Evolutionary conservation across 2,329 filamentous ascomycete species (phyloP).

Genomic region (Rachicladosporium sp.): DNA sequence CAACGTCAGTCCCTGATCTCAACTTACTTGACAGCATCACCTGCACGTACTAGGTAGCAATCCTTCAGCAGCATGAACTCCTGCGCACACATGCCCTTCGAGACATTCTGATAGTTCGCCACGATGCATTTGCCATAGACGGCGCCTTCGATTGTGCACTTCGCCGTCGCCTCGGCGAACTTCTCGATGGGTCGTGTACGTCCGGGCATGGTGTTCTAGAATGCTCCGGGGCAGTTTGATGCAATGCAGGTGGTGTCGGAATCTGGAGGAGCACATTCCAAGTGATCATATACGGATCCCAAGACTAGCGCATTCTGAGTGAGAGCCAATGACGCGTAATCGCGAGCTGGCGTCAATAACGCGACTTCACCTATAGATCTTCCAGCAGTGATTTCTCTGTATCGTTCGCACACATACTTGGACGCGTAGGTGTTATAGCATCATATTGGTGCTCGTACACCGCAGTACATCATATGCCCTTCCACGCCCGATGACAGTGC

Average conservation of each 20-base stretch:
- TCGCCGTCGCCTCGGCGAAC: slow-evolving; percentile 51
- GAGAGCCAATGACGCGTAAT: no score
- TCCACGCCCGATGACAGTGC: slow-evolving; percentile 21
- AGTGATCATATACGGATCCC: no score
- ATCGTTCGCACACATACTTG: neutral
- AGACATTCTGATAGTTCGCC: slow-evolving; percentile 75
- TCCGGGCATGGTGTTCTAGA: slow-evolving; percentile 23
- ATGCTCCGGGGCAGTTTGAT: no score
- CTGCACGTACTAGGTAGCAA: slow-evolving; percentile 54
- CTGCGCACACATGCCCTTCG: slow-evolving; percentile 78
- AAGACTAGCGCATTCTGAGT: no score
- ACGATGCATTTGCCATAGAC: slow-evolving; percentile 86
- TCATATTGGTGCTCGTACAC: no score
- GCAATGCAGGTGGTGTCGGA: no score
- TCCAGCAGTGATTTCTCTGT: no score
- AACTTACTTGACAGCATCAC: neutral
- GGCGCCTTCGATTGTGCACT: slow-evolving; percentile 59
- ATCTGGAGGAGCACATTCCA: no score
- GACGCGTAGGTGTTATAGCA: no score
- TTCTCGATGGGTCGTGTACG: slow-evolving; percentile 55
- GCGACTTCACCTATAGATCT: no score
- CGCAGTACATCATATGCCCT: no score
- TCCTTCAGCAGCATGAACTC: slow-evolving; percentile 80
- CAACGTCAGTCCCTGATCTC: slow-evolving; percentile 2
- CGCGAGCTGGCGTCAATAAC: no score